Evolutionary conservation across 495 filamentous ascomycete species (phyloP), one percentile per base, ranked within the genome.

Genomic region (Clavariopsis aquatica): DNA sequence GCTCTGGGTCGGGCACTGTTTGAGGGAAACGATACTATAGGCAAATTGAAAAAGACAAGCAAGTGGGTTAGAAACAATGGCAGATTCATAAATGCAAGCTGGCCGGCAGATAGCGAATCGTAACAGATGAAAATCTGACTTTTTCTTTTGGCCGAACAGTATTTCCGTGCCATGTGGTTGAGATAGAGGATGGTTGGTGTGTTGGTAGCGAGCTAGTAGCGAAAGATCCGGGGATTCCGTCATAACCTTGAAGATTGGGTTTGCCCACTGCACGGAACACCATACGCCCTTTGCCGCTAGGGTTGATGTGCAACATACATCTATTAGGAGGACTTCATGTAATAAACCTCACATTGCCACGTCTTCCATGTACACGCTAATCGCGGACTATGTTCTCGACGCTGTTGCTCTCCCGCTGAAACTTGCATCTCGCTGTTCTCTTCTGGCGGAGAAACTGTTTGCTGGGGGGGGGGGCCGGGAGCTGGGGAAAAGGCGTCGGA

Each of bases 391-490:
- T n/a, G n/a, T n/a, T n/a, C n/a, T n/a, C n/a, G 38, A 43, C 15
- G 9, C 12, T 43, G 38, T 43, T 17, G 47, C 47, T 49, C 9
- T 49, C 47, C 47, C 47, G 47, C 24, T 15, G 47, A 49, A 49
- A 19, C 47, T 49, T 22, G 26, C 12, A 24, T 49, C 19, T 49
- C 19, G 9, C 10, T 27, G 47, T n/a, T 55, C 10, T 46, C n/a
- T 28, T 19, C 24, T 17, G n/a, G 57, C 43, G 13, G 31, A 2
- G 8, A 12, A 19, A 17, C 2, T 1, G 43, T 34, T 34, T 12
- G 49, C 24, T 41, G 29, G 17, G 6, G 27, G 19, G 6, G 24
- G 3, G 15, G 13, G 10, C 15, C 54, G n/a, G 27, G 23, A 29
- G 31, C n/a, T 12, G 54, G 19, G 38, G 28, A 57, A 20, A 57